Percentiles rank a stretch among this genome's conserved stretches.
These are phyloP conservation scores for Erythrobasidium hasegawianum DNA, from an alignment of 1,284 basidiomycete genomes.

Conservation along the genomic window DNA sequence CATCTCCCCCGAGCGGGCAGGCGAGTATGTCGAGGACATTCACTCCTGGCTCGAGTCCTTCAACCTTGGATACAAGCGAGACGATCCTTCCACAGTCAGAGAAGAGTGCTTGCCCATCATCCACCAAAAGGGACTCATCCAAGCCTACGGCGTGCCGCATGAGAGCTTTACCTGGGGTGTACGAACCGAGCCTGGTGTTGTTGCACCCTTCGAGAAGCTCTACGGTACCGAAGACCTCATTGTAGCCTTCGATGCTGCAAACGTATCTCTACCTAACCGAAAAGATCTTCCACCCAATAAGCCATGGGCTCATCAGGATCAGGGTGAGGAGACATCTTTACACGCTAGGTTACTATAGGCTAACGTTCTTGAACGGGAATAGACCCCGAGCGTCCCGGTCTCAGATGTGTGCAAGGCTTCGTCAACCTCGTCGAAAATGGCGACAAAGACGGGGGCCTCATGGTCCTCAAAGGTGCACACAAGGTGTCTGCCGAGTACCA, in stretches of 20 bases:
- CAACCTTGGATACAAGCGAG: conserved; percentile 44
- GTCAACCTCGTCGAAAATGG: conserved; percentile 43
- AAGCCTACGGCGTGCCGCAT: conserved; percentile 35
- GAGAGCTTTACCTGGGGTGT: conserved; percentile 36
- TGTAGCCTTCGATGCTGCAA: conserved; percentile 47
- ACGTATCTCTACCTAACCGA: conserved; percentile 7
- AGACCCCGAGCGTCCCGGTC: conserved; percentile 46
- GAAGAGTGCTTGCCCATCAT: no score
- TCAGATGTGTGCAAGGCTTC: conserved; percentile 51
- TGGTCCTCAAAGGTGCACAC: background rate
- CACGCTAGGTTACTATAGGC: no score
- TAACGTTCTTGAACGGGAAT: background rate
- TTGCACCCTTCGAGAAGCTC: conserved; percentile 18
- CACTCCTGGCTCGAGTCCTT: conserved; percentile 47
- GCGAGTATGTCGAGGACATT: conserved; percentile 39
- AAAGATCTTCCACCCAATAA: conserved; percentile 33
- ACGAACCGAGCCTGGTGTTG: conserved; percentile 35
- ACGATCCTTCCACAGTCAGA: conserved; percentile 40
- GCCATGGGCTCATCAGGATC: conserved; percentile 51
- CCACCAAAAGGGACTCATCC: background rate
- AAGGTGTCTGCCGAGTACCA: background rate
- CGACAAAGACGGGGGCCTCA: conserved; percentile 1
- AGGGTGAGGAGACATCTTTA: conserved; percentile 20
- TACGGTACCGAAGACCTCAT: conserved; percentile 51
- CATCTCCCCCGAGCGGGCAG: conserved; percentile 43